A percentile compares a stretch with the other conserved stretches of the same genome.
phyloP scores from a whole-genome alignment of 2,329 filamentous ascomycete species.

The Gliomastix tumulicola region DNA sequence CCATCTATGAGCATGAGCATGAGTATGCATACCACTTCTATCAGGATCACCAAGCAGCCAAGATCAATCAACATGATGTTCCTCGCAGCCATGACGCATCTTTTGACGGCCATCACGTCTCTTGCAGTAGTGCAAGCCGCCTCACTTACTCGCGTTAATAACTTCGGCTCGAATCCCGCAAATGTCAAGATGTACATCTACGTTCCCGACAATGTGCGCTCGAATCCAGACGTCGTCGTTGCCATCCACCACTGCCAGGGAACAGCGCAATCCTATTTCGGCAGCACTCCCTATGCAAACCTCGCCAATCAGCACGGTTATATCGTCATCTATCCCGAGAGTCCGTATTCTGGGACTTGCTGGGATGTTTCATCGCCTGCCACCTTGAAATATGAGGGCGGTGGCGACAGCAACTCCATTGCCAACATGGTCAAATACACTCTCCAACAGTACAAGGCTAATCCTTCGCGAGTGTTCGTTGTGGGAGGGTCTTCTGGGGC shows the following conservation, averaged over 20 bases:
- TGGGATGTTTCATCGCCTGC: slow-evolving; percentile 49
- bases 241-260: slow-evolving; percentile 49
- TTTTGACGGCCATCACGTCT: too few species aligned
- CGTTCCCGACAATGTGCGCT: slow-evolving; percentile 16
- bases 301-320: slow-evolving; percentile 32
- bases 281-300: slow-evolving; percentile 36
- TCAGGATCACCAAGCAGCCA: too few species aligned
- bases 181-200: slow-evolving; percentile 15
- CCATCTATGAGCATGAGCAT: too few species aligned
- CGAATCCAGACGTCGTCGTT: slow-evolving; percentile 39
- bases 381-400: slow-evolving; percentile 47
- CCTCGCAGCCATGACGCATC: too few species aligned
- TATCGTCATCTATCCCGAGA: slow-evolving; percentile 47
- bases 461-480: slow-evolving; percentile 43
- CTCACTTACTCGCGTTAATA: too few species aligned
- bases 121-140: too few species aligned
- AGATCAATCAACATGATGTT: too few species aligned
- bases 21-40: too few species aligned
- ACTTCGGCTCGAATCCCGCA: slow-evolving; percentile 7
- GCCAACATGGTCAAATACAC: slow-evolving; percentile 53
- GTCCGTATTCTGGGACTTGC: slow-evolving; percentile 41
- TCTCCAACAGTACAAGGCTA: slow-evolving; percentile 41
- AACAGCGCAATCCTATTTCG: slow-evolving; percentile 39
- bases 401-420: slow-evolving; percentile 48
- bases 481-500: slow-evolving; percentile 40